These are phyloP conservation scores for Cyclotella cryptica DNA, from an alignment of 108 stramenopile genomes.

Conservation along the genomic window DNA sequence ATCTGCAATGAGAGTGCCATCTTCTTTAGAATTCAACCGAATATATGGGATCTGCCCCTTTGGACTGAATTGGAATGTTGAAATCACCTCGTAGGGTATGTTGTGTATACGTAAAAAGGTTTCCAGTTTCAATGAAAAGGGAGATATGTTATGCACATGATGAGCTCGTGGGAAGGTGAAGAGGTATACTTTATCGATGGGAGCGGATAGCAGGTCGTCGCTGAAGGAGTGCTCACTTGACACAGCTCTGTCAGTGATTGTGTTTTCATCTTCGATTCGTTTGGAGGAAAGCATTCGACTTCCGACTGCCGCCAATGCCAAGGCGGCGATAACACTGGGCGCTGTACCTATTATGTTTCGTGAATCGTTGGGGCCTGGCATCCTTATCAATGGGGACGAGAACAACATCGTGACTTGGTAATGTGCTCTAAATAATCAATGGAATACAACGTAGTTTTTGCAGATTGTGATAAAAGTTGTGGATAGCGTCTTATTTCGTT, in stretches of 20 bases:
- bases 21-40: neutral
- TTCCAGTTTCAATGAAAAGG: conserved; percentile 4
- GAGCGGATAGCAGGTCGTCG: conserved; percentile 5
- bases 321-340: neutral
- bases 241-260: neutral
- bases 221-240: conserved; percentile 5
- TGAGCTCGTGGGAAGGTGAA: conserved; percentile 6
- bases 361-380: too few species aligned
- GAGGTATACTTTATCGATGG: conserved; percentile 8
- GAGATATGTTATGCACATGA: conserved; percentile 14
- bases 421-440: too few species aligned
- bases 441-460: too few species aligned
- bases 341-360: neutral
- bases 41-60: conserved; percentile 15
- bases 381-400: too few species aligned
- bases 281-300: neutral
- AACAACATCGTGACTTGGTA: too few species aligned
- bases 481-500: too few species aligned
- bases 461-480: too few species aligned
- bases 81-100: conserved; percentile 1
- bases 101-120: conserved; percentile 13
- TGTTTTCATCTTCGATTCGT: neutral
- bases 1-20: conserved; percentile 3
- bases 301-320: neutral
- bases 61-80: conserved; percentile 11